Evolutionary conservation across 768 basidiomycete genomes (phyloP), one percentile per base, ranked within the genome.

Genomic region (Heimioporus sp.): DNA sequence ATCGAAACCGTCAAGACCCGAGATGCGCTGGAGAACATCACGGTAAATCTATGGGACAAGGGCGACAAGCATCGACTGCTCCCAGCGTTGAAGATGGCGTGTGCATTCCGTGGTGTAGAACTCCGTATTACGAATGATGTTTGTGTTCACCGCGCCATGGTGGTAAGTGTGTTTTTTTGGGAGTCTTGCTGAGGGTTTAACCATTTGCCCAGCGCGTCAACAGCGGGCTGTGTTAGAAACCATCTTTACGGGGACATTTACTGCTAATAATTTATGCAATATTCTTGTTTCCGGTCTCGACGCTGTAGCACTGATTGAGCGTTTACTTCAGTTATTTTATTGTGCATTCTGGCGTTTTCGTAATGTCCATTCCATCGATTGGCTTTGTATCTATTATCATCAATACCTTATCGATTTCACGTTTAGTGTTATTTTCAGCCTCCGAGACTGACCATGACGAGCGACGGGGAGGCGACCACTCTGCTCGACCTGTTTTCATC

Each of bases 21-120:
- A 17, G 65, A 73, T 9, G 64, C 70, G 8, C 62, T 89, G 46
- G 71, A 73, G 48, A 69, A 69, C 36, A 65, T 90, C 34, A 81
- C 79, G 10, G 67, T 85, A 40, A 78, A 82, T 49, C 39, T 83
- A 37, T 82, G 81, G 76, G 70, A 74, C 38, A 76, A 76, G 36
- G 80, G 81, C 3, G 68, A 76, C 41, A 63, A 59, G 12, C 80
- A 87, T 49, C 69, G 76, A 36, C 73, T 79, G 55, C 72, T 86
- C 32, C 60, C 79, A 20, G 72, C 73, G 36, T 69, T 90, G 53
- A 81, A 77, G 68, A 82, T 85, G 58, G 79, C 78, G 5, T 90
- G 87, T 65, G 84, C 82, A 15, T 74, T 75, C 59, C 74, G 75
- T 53, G 86, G 86, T 43, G 73, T 88, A 41, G 77, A 78, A 28